A percentile compares a stretch with the other conserved stretches of the same genome.
Conservation (phyloP, 495 filamentous ascomycete genomes). For the Hypoxylon perforatum region DNA sequence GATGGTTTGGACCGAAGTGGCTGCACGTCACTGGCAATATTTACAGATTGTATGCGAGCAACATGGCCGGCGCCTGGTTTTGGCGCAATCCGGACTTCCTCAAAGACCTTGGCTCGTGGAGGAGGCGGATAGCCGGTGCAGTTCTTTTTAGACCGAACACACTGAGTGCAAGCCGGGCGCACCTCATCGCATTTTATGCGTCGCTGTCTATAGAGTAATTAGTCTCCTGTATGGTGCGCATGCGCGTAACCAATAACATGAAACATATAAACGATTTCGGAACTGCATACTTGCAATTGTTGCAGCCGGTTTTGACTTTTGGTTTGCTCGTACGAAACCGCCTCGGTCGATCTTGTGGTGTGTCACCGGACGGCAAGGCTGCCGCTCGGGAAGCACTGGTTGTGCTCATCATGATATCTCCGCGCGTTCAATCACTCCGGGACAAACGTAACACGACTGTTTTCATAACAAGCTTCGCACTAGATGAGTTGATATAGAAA, state of each 20-base stretch:
- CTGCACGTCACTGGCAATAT: not conserved
- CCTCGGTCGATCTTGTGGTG: conserved; percentile 40
- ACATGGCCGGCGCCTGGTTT: conserved; percentile 46
- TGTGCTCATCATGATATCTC: conserved; percentile 30
- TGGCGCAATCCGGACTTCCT: conserved; percentile 57
- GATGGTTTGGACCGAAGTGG: conserved; percentile 14
- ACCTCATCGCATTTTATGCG: conserved; percentile 76
- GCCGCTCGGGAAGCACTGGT: conserved; percentile 11
- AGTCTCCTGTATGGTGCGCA: conserved; percentile 25
- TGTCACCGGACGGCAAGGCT: conserved; percentile 11
- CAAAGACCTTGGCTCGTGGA: conserved; percentile 52
- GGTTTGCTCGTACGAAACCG: conserved; percentile 58
- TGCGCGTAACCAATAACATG: conserved; percentile 22
- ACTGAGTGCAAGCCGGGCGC: conserved; percentile 68
- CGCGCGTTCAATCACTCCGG: conserved; percentile 12
- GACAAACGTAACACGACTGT: not conserved
- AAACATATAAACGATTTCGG: conserved; percentile 3
- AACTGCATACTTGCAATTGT: conserved; percentile 66
- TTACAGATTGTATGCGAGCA: conserved; percentile 24
- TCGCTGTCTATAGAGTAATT: conserved; percentile 58
- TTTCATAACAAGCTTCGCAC: conserved; percentile 22
- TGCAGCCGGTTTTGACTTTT: conserved; percentile 66
- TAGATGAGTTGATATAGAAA: not conserved
- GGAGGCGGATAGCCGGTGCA: conserved; percentile 66
- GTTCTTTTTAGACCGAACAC: conserved; percentile 59